phyloP scores from a whole-genome alignment of 2,329 filamentous ascomycete species.

The Aspergillus sp. region DNA sequence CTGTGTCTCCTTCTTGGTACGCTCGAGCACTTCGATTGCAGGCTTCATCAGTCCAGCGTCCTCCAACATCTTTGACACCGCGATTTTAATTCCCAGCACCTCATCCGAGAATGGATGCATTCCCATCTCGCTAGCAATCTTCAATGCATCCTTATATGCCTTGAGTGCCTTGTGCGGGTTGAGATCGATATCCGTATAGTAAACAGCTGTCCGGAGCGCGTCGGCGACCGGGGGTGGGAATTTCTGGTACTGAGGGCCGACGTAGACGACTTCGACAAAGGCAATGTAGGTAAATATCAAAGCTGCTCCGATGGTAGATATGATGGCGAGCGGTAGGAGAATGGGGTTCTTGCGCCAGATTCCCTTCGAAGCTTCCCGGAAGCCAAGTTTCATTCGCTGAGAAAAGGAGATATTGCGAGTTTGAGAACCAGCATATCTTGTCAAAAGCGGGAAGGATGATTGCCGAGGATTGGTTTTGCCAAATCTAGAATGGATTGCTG shows the following conservation, averaged over 20 bases:
- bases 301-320: conserved; percentile 31
- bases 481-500: conserved; percentile 7
- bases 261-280: conserved; percentile 39
- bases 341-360: conserved; percentile 42
- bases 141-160: conserved; percentile 76
- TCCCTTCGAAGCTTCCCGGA: conserved; percentile 30
- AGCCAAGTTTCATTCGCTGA: conserved; percentile 27
- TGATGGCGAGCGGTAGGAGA: conserved; percentile 36
- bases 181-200: conserved; percentile 73
- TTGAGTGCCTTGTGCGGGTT: conserved; percentile 74
- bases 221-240: conserved; percentile 42
- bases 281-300: conserved; percentile 35
- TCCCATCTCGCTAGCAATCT: conserved; percentile 65
- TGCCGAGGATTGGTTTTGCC: conserved; percentile 1
- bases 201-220: conserved; percentile 76
- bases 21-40: conserved; percentile 72
- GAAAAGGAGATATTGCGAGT: conserved; percentile 20
- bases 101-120: conserved; percentile 90
- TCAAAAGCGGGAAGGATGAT: not conserved
- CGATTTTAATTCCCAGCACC: conserved; percentile 81
- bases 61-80: conserved; percentile 75
- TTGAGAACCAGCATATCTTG: conserved; percentile 5
- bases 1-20: conserved; percentile 65
- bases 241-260: conserved; percentile 36
- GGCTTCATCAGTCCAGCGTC: conserved; percentile 65